Conservation (phyloP, 192 early-diverging fungal genomes). For the Mortierella antarctica region DNA sequence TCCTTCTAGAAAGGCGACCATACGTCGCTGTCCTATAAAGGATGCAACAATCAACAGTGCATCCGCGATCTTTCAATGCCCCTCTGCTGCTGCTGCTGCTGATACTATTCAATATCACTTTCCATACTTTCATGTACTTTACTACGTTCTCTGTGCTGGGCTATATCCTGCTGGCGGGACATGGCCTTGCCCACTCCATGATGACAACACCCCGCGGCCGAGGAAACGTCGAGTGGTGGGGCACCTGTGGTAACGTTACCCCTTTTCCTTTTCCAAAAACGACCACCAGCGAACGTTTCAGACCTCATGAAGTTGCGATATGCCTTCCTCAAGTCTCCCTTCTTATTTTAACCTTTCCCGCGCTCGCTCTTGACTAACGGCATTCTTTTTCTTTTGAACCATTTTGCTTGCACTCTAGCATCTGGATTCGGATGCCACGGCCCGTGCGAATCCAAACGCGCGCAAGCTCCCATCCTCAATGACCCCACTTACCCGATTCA, state of each 20-base stretch:
- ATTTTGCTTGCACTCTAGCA: constrained; percentile 51
- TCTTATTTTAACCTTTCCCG: background rate
- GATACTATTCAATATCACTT: no score
- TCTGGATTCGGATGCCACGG: constrained; percentile 70
- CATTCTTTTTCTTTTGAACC: background rate
- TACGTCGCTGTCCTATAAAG: no score
- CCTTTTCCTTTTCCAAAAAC: background rate
- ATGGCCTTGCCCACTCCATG: constrained; percentile 41
- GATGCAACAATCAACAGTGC: no score
- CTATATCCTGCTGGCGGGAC: constrained; percentile 12
- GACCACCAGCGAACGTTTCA: background rate
- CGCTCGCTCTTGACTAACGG: background rate
- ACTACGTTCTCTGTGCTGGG: constrained; percentile 4
- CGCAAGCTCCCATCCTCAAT: constrained; percentile 61
- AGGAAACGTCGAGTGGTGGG: constrained; percentile 46
- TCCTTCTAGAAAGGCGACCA: no score
- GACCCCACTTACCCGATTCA: constrained; percentile 63
- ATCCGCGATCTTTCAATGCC: no score
- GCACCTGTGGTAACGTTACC: constrained; percentile 32
- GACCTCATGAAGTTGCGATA: no score
- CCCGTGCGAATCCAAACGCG: constrained; percentile 63
- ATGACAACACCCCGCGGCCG: constrained; percentile 40
- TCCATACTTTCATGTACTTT: background rate
- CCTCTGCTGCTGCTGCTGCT: no score
- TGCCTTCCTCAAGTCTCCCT: no score